Evolutionary conservation across 306 rosid species (phyloP).

Genomic region (Glycyrrhiza uralensis): DNA sequence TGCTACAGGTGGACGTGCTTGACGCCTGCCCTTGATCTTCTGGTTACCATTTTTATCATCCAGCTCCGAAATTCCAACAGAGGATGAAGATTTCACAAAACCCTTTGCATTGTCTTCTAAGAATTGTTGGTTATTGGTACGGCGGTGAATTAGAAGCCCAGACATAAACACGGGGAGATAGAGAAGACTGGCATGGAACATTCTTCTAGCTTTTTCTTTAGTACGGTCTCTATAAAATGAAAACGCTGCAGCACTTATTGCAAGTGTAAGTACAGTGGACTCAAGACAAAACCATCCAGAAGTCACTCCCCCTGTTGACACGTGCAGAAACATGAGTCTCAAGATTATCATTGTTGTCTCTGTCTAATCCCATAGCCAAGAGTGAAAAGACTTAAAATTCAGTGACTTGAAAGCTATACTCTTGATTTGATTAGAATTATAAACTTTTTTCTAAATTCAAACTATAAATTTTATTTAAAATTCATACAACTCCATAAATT

Average conservation of each 20-base stretch:
- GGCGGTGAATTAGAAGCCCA: constrained; percentile 83
- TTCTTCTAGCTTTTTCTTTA: constrained; percentile 69
- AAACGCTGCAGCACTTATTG: constrained; percentile 72
- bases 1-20: constrained; percentile 69
- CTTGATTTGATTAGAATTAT: background rate
- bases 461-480: background rate
- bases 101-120: constrained; percentile 32
- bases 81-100: constrained; percentile 24
- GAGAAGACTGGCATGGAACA: constrained; percentile 93
- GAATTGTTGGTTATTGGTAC: constrained; percentile 39
- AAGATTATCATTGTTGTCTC: constrained; percentile 9
- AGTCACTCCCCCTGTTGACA: constrained; percentile 81
- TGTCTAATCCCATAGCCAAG: background rate
- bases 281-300: constrained; percentile 90
- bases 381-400: background rate
- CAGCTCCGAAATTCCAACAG: constrained; percentile 20
- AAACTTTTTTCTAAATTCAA: background rate
- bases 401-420: background rate
- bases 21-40: constrained; percentile 26
- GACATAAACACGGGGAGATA: constrained; percentile 94
- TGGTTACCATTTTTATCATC: constrained; percentile 22
- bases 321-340: constrained; percentile 20
- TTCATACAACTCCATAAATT: background rate
- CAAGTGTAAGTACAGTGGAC: constrained; percentile 79
- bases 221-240: constrained; percentile 77